Base-by-base conservation (phyloP, 164 flowering plant species). In the Buxus sempervirens region DNA sequence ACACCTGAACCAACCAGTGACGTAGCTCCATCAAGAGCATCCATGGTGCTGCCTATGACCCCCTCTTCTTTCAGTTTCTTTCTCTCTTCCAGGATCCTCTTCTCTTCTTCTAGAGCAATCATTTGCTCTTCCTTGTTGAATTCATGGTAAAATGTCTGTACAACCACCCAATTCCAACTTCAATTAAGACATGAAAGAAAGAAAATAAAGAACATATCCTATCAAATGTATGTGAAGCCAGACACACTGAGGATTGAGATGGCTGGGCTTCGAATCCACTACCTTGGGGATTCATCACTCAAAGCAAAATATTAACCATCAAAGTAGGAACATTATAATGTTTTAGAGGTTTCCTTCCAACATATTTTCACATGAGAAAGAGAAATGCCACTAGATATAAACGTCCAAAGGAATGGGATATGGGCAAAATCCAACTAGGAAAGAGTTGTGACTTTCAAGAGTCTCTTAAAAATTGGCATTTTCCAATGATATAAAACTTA, bases 11-110 rank as follows among this genome's bases (percentile, higher is more conserved):
- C 90, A 16, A 86, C 91, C 53, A 82, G 59, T 1, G 82, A 78
- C n/a, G 86, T 87, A 19, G 89, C 98, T 60, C 93, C 95, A 55
- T 82, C 95, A 19, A 91, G 76, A 45, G 97, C 99, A 73, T 96
- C 99, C 96, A 96, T 90, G 1, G 96, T 89, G 84, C 97, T 93
- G 24, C 97, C 97, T 21, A 93, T 88, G 20, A 88, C 77, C 54
- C 98, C 98, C 7, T 82, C 90, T 68, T 82, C 97, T 74, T 89
- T 92, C 73, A 92, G 76, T 71, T 80, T 88, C 82, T 85, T 88
- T 59, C 94, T 82, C 71, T 84, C 83, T 77, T 95, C 98, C 21
- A 88, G 70, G 75, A 86, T 78, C 76, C 67, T 79, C 87, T 93
- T 95, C 81, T 95, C 99, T 72, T 78, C 91, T 80, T 95, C 97